Evolutionary conservation across 768 basidiomycete genomes (phyloP), one percentile per base, ranked within the genome.

Genomic region (Pisolithus microcarpus): DNA sequence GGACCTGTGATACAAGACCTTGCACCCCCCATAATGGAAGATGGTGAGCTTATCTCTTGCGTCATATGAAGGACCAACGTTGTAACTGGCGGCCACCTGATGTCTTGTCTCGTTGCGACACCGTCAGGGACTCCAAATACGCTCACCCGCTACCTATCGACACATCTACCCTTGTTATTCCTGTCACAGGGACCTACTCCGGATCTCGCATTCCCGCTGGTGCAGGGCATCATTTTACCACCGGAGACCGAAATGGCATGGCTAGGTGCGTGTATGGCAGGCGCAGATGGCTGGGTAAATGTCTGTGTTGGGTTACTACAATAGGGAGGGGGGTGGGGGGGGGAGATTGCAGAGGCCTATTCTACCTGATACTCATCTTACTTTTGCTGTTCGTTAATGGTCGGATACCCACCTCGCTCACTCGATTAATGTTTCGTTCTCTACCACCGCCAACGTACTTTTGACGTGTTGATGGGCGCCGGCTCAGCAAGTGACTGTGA

Each of bases 241-340:
- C 74, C 80, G 7, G 92, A 96, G 28, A 77, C 91, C 6, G 95
- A 98, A 62, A 75, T 97, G 68, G 91, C 86, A 5, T 96, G 95
- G 94, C 66, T 98, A n/a, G 87, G 91, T 9, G 85, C 89, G 18
- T 92, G 91, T 59, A 72, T 97, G 68, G 81, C 85, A 11, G 93
- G 92, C 7, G 91, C 92, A 11, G 96, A 98, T 61, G 96, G 96
- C 5, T 98, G 93, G 93, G 76, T 95, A 26, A 87, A 89, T 64
- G 75, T 97, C 48, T 94, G 91, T 62, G 72, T 96, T 26, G 88
- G 87, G 15, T 67, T 87, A 15, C 54, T 58, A 42, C 63, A 65
- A 42, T 66, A 66, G 60, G 9, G n/a, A n/a, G n/a, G n/a, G n/a
- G n/a, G n/a, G n/a, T n/a, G n/a, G n/a, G n/a, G n/a, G n/a, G n/a